Evolutionary conservation across 129 eudicot genomes (phyloP), one percentile per base, ranked within the genome.

Genomic region (Centrapalus pauciflorus): DNA sequence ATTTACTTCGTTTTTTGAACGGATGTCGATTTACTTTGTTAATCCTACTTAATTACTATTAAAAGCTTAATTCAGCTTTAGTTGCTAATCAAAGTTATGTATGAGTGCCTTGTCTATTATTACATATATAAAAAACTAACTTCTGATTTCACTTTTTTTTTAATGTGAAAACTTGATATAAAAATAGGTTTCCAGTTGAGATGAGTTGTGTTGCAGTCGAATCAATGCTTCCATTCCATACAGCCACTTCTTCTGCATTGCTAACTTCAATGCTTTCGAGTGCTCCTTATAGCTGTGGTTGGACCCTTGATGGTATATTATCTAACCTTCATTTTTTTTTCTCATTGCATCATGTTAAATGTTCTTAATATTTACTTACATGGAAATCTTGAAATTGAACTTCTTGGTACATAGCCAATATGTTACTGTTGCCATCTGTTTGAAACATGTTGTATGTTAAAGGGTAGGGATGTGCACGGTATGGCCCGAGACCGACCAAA

Each of bases 171-270:
- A 7, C n/a, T 60, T 61, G 7, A 27, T n/a, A 27, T n/a, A 24
- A 20, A 64, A 34, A 11, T 74, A 90, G 97, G 77, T 84, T 84
- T 3, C 94, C 97, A 0, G 97, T 85, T 41, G 96, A 87, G 78
- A 46, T 83, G 86, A 82, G 90, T 28, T 48, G 76, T 64, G 79
- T 79, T 43, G 35, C 72, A 23, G 71, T 79, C 46, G 76, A 79
- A 34, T 80, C 97, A 13, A 55, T 87, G 83, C 69, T 82, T 50
- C 97, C 94, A 2, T 85, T 72, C 64, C 94, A 91, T 70, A 76
- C 94, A 10, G 96, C 94, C 8, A 91, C 96, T 13, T 83, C 97
- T 27, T 85, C 96, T 21, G 96, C 97, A 14, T 82, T 91, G 83
- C 83, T 85, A 29, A 91, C 75, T 72, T 91, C 96, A 2, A 87